Evolutionary conservation across 2,329 filamentous ascomycete genomes (phyloP).

Genomic region (Ascochyta viciae-villosae): DNA sequence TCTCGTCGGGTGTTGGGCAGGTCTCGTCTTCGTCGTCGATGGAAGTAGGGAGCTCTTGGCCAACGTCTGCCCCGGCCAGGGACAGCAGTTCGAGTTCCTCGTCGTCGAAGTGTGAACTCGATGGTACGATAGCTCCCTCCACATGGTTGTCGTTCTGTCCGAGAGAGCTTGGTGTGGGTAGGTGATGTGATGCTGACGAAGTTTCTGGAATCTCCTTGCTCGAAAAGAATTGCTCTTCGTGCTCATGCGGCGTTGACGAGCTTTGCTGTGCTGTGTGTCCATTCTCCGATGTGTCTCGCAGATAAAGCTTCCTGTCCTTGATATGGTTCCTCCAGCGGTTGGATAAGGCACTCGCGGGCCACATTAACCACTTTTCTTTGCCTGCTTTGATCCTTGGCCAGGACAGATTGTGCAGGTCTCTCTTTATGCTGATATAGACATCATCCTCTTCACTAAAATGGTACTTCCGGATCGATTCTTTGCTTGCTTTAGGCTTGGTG

Average conservation of each 20-base stretch:
- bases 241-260: neutral
- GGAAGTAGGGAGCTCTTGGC: conserved; percentile 10
- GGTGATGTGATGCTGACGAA: conserved; percentile 21
- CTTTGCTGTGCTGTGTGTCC: neutral
- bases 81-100: conserved; percentile 40
- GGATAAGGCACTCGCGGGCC: neutral
- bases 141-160: conserved; percentile 20
- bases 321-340: conserved; percentile 21
- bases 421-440: conserved; percentile 45
- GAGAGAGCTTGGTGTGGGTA: conserved; percentile 41
- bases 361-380: neutral
- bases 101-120: conserved; percentile 32
- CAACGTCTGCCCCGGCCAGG: conserved; percentile 24
- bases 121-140: conserved; percentile 11
- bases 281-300: neutral
- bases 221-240: conserved; percentile 9
- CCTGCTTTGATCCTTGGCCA: conserved; percentile 33
- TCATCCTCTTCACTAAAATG: conserved; percentile 45
- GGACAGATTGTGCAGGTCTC: conserved; percentile 29
- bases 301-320: conserved; percentile 19
- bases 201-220: conserved; percentile 13
- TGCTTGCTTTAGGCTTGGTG: too few relatives aligned
- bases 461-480: conserved; percentile 13
- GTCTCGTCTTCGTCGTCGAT: conserved; percentile 7
- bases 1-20: conserved; percentile 23